phyloP scores from a whole-genome alignment of 495 filamentous ascomycete species.

The Penicillium lividum region DNA sequence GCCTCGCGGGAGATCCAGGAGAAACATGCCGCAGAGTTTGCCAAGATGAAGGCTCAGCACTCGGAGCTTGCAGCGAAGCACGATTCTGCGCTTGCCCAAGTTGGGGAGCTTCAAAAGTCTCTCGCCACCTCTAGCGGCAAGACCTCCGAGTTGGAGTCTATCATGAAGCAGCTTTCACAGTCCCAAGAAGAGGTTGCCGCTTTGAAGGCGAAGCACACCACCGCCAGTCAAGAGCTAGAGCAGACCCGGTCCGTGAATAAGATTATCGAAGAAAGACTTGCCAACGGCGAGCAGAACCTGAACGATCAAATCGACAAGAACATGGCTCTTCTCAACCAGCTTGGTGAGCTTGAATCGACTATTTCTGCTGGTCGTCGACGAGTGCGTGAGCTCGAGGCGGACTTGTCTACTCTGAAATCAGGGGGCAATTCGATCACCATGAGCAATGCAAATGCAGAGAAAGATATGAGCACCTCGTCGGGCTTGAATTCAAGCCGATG shows the following conservation, averaged over 20 bases:
- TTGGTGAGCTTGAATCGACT: conserved; percentile 43
- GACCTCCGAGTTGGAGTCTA: conserved; percentile 38
- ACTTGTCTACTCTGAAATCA: conserved; percentile 42
- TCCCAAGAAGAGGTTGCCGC: conserved; percentile 38
- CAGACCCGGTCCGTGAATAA: conserved; percentile 33
- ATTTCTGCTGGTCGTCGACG: conserved; percentile 43
- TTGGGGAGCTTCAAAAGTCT: conserved; percentile 41
- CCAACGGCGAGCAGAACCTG: conserved; percentile 39
- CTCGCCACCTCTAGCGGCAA: conserved; percentile 29
- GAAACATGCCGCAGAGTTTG: conserved; percentile 35
- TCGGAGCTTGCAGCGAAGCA: conserved; percentile 37
- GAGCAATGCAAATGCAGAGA: conserved; percentile 10
- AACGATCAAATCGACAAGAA: conserved; percentile 53
- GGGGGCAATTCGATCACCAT: background rate
- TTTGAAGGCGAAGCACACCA: conserved; percentile 36
- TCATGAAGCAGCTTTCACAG: conserved; percentile 35
- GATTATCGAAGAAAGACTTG: conserved; percentile 39
- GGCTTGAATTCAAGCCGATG: conserved; percentile 45
- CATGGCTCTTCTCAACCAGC: conserved; percentile 48
- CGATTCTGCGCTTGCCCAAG: conserved; percentile 26
- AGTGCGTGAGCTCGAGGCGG: conserved; percentile 49
- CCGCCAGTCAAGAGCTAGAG: conserved; percentile 34
- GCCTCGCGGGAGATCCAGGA: conserved; percentile 34
- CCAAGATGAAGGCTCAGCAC: conserved; percentile 35
- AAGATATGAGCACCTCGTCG: conserved; percentile 26